These are phyloP conservation scores for Colletotrichum trifolii DNA, from an alignment of 2,329 filamentous ascomycete genomes.

Conservation along the genomic window DNA sequence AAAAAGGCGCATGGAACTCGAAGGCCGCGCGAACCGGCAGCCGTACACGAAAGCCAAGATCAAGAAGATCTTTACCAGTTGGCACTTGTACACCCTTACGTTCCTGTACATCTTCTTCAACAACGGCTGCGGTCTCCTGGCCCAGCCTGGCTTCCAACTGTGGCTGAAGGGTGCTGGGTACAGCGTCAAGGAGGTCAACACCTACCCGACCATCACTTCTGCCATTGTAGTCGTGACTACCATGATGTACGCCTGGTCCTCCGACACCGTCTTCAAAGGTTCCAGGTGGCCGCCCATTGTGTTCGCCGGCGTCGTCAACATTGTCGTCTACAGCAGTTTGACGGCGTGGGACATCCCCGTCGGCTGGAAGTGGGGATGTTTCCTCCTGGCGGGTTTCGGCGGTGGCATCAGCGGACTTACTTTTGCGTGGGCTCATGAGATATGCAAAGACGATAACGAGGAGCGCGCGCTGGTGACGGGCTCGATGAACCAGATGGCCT, in stretches of 20 bases:
- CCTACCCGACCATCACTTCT: constrained; percentile 69
- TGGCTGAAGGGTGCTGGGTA: constrained; percentile 60
- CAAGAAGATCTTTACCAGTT: constrained; percentile 69
- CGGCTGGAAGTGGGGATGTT: constrained; percentile 73
- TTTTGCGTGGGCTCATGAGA: constrained; percentile 62
- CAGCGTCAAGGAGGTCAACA: constrained; percentile 56
- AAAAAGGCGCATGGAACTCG: constrained; percentile 53
- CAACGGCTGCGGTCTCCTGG: constrained; percentile 60
- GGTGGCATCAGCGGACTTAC: constrained; percentile 58
- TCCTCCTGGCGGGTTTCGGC: constrained; percentile 62
- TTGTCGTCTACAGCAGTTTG: constrained; percentile 53
- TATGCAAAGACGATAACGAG: constrained; percentile 65
- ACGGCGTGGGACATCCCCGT: constrained; percentile 57
- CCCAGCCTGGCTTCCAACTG: constrained; percentile 66
- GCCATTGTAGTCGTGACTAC: constrained; percentile 68
- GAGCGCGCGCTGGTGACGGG: constrained; percentile 74
- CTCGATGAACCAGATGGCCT: constrained; percentile 76
- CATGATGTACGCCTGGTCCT: constrained; percentile 73
- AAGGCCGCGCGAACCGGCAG: constrained; percentile 55
- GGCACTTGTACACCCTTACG: constrained; percentile 72
- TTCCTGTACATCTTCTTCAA: constrained; percentile 73
- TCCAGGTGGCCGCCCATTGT: constrained; percentile 73
- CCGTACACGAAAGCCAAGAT: constrained; percentile 60
- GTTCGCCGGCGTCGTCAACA: constrained; percentile 59
- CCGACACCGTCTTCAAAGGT: constrained; percentile 69